Evolutionary conservation across 2,329 filamentous ascomycete genomes (phyloP).

Genomic region (Chaetomium sp.): DNA sequence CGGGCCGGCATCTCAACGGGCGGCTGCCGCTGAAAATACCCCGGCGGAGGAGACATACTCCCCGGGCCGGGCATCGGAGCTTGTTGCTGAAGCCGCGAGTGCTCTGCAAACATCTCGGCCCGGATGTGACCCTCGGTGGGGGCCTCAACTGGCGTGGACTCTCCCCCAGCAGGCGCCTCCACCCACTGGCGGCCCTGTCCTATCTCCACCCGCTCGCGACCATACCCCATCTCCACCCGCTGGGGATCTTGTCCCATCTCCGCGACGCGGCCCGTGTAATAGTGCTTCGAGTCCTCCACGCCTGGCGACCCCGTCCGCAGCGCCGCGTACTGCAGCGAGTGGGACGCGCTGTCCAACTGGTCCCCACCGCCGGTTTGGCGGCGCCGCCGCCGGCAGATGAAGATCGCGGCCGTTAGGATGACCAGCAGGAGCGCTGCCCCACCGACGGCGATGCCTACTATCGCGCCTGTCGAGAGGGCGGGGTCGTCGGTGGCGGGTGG

Average conservation of each 20-base stretch:
- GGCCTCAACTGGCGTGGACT: too few species aligned
- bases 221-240: background rate
- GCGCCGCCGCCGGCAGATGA: constrained; percentile 21
- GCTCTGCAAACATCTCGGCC: background rate
- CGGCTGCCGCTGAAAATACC: background rate
- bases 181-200: background rate
- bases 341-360: background rate
- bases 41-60: background rate
- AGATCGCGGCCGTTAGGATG: constrained; percentile 17
- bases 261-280: background rate
- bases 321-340: background rate
- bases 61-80: background rate
- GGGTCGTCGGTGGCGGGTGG: background rate
- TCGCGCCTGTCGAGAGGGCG: constrained; percentile 23
- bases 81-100: background rate
- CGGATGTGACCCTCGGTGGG: background rate
- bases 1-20: constrained; percentile 16
- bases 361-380: background rate
- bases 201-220: constrained; percentile 1
- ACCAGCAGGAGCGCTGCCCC: constrained; percentile 17
- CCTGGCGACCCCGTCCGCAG: background rate
- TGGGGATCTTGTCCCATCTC: background rate
- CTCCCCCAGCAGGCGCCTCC: background rate
- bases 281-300: background rate
- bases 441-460: constrained; percentile 30